Percentiles rank a stretch among this genome's conserved stretches.
These are phyloP conservation scores for Entamoeba histolytica DNA, from an alignment of 208 protist genomes.

Conservation along the genomic window DNA sequence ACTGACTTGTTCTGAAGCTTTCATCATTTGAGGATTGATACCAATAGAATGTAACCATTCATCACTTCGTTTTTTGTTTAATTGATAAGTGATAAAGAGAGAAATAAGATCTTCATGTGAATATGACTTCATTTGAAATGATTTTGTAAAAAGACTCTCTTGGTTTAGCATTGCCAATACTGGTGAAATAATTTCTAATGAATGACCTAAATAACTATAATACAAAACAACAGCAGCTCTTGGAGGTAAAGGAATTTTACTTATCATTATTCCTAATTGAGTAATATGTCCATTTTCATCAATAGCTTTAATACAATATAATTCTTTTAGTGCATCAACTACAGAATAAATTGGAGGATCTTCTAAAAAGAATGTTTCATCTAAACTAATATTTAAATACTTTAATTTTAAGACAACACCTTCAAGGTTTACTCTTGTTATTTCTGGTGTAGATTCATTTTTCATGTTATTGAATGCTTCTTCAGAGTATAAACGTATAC, in stretches of 20 bases:
- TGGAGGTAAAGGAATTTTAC: background rate
- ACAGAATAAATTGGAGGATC: background rate
- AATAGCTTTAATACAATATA: background rate
- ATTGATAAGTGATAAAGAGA: background rate
- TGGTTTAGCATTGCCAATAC: background rate
- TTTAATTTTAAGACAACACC: background rate
- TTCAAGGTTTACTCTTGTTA: background rate
- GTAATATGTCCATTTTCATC: background rate
- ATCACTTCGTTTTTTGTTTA: background rate
- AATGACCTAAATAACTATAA: background rate
- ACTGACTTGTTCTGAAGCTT: background rate
- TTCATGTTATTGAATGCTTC: background rate
- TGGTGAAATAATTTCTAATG: background rate
- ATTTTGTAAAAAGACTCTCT: background rate
- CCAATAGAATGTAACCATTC: background rate
- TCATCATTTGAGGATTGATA: background rate
- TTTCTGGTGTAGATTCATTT: background rate
- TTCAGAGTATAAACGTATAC: background rate
- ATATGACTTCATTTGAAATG: background rate
- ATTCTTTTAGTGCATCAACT: background rate
- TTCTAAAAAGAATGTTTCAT: background rate
- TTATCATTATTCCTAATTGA: background rate
- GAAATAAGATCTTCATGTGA: background rate
- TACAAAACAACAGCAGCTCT: background rate
- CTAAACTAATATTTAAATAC: background rate